Evolutionary conservation across 2,329 filamentous ascomycete species (phyloP).

Genomic region (Rutstroemia sp.): DNA sequence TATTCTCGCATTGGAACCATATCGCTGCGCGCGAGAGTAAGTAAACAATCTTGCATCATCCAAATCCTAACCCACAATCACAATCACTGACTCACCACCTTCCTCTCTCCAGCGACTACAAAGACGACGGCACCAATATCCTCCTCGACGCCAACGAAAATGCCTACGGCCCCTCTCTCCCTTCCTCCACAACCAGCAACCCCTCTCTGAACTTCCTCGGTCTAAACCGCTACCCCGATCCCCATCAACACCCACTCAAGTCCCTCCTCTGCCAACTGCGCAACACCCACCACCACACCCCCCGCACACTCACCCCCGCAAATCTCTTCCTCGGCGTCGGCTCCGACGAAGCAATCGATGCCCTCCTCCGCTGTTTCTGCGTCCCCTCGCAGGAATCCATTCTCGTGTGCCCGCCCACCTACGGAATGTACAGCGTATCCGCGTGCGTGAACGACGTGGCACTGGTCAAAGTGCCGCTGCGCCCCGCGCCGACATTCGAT

Average conservation of each 20-base stretch:
- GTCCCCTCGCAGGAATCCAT: slow-evolving; percentile 81
- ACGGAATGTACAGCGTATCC: slow-evolving; percentile 96
- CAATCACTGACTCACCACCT: slow-evolving; percentile 28
- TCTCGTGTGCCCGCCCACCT: slow-evolving; percentile 90
- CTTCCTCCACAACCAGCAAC: slow-evolving; percentile 33
- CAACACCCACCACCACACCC: slow-evolving; percentile 76
- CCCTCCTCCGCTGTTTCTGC: slow-evolving; percentile 89
- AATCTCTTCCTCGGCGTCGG: slow-evolving; percentile 94
- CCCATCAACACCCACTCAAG: slow-evolving; percentile 85
- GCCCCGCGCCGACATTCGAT: slow-evolving; percentile 62
- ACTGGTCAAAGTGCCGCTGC: slow-evolving; percentile 79
- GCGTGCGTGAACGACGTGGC: slow-evolving; percentile 89
- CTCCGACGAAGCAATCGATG: slow-evolving; percentile 95
- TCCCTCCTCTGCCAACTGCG: slow-evolving; percentile 78
- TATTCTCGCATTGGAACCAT: slow-evolving; percentile 69
- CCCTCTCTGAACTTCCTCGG: slow-evolving; percentile 67
- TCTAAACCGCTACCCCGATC: slow-evolving; percentile 92
- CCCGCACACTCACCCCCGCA: slow-evolving; percentile 63
- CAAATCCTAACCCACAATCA: not conserved
- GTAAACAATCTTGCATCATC: slow-evolving; percentile 23
- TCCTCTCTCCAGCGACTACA: slow-evolving; percentile 70
- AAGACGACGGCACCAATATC: slow-evolving; percentile 93
- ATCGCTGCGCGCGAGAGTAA: slow-evolving; percentile 76
- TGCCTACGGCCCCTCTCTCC: slow-evolving; percentile 77
- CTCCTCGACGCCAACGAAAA: slow-evolving; percentile 98